phyloP scores from a whole-genome alignment of 139 green algal genomes.

The Microglena sp. region DNA sequence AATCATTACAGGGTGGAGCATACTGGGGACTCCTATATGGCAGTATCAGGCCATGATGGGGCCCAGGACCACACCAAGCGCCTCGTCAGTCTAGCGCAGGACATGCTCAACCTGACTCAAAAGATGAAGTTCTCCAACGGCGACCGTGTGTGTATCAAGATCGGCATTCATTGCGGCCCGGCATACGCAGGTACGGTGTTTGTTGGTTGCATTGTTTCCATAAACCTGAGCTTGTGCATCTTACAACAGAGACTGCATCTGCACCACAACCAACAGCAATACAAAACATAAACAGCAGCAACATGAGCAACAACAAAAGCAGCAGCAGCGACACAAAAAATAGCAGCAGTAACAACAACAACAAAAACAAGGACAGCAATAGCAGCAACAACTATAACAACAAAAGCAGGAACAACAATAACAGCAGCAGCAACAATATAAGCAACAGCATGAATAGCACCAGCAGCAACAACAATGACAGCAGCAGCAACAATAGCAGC shows the following conservation, averaged over 20 bases:
- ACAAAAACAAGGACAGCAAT: too few species aligned
- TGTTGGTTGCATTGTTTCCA: background rate
- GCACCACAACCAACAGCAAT: background rate
- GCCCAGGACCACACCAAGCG: constrained; percentile 13
- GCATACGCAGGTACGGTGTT: constrained; percentile 27
- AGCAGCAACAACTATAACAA: too few species aligned
- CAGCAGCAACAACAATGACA: background rate
- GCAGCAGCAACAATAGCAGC: too few species aligned
- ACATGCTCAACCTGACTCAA: constrained; percentile 5
- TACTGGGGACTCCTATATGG: constrained; percentile 38
- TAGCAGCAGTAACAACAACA: too few species aligned
- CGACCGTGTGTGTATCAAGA: background rate
- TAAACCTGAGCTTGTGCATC: too few species aligned
- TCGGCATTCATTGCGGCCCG: constrained; percentile 28
- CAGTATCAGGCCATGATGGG: constrained; percentile 22
- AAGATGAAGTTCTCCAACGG: background rate
- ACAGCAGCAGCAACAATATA: background rate
- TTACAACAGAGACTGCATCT: too few species aligned
- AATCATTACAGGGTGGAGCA: constrained; percentile 29
- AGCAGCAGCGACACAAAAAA: too few species aligned
- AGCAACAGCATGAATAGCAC: background rate
- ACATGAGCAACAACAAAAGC: too few species aligned
- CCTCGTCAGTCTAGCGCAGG: constrained; percentile 9
- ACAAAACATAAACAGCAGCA: background rate
- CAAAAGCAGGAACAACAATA: background rate